Evolutionary conservation across 2,329 filamentous ascomycete species (phyloP), one percentile per base, ranked within the genome.

Genomic region (Scedosporium apiospermum): DNA sequence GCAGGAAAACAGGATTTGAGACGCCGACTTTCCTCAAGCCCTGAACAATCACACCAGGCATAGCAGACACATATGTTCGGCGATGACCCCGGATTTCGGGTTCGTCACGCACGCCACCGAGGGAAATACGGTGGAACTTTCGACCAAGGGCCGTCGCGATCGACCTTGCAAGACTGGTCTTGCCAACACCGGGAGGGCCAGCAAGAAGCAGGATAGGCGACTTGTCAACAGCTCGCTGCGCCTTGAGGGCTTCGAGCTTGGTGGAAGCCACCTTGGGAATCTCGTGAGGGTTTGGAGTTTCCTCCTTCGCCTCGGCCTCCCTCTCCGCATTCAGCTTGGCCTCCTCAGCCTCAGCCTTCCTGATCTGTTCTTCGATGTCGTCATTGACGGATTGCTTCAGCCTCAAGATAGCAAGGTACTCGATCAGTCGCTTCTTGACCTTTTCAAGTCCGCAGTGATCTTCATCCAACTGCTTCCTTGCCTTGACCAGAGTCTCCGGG

Each of bases 381-480:
- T 89, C 83, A 67, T 98, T 97, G 65, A 93, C 87, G 23, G 89
- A 87, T 72, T 97, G 93, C 80, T 98, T 99, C 63, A 99, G 82
- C 68, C 95, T 89, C 61, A 99, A 80, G n/a, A 99, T 95, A 2
- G 95, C 96, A 53, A 99, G 81, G 71, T 99, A 99, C 73, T 98
- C 96, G 4, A 99, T 82, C 23, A 99, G 76, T 53, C 95, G 84
- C 82, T 96, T 97, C 84, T 99, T 99, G 71, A 99, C 93, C 75
- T 93, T 96, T 65, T 98, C 92, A 14, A 99, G 79, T 0, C 95
- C 95, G 68, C 98, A 98, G 74, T 99, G 95, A 71, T 99, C 95
- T 66, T 96, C 88, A 69, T 99, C 92, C 5, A 99, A 83, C 74
- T 98, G 95, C 75, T 92, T 90, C 62, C 91, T 86, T 6, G 95